Conservation (phyloP, 192 early-diverging fungal species). For the Phlyctochytrium arcticum region DNA sequence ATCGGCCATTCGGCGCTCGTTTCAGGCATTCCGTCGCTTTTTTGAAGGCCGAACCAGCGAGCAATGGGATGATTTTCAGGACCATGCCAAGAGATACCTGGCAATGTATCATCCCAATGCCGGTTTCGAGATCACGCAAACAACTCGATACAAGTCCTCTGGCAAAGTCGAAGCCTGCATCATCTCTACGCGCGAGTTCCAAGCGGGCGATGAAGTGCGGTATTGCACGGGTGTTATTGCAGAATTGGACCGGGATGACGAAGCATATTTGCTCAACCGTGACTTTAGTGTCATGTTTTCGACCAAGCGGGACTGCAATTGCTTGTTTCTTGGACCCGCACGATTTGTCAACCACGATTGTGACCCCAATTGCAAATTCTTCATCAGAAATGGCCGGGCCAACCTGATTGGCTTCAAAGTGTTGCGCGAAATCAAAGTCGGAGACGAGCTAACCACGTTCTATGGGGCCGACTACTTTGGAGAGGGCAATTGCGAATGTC, state of each 20-base stretch:
- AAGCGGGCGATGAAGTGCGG: slow-evolving; percentile 45
- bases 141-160: slow-evolving; percentile 48
- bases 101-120: slow-evolving; percentile 59
- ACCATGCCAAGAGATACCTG: slow-evolving; percentile 48
- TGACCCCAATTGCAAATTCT: slow-evolving; percentile 51
- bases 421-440: slow-evolving; percentile 55
- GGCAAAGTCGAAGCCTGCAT: slow-evolving; percentile 51
- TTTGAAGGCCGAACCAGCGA: background rate
- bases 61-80: slow-evolving; percentile 9
- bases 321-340: slow-evolving; percentile 66
- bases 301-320: slow-evolving; percentile 48
- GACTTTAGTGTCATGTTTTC: slow-evolving; percentile 72
- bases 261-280: slow-evolving; percentile 33
- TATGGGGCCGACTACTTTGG: slow-evolving; percentile 71
- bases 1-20: background rate
- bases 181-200: slow-evolving; percentile 43
- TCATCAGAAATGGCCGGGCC: background rate
- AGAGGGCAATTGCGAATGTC: slow-evolving; percentile 59
- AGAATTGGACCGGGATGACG: slow-evolving; percentile 42
- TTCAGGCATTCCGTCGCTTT: slow-evolving; percentile 3
- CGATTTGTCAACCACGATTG: slow-evolving; percentile 78
- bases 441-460: slow-evolving; percentile 68
- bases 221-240: slow-evolving; percentile 50
- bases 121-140: slow-evolving; percentile 62
- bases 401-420: slow-evolving; percentile 65